Evolutionary conservation across 2,329 filamentous ascomycete genomes (phyloP).

Genomic region (Dichotomopilus funicola): DNA sequence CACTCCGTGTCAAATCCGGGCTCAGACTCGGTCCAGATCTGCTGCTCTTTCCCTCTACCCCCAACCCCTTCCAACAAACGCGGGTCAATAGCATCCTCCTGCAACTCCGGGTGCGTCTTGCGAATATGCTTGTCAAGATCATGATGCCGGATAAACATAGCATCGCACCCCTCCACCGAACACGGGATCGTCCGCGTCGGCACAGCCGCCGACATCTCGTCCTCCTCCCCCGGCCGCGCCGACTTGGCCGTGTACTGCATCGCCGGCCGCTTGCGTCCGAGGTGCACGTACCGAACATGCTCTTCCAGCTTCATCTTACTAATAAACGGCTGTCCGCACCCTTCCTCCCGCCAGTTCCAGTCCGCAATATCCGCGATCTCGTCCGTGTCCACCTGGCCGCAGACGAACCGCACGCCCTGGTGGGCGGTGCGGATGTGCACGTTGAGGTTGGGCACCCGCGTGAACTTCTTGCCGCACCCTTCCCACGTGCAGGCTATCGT

Average conservation of each 20-base stretch:
- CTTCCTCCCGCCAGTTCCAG: slow-evolving; percentile 57
- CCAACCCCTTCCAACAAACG: slow-evolving; percentile 2
- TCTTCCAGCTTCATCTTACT: slow-evolving; percentile 76
- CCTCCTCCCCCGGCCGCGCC: slow-evolving; percentile 34
- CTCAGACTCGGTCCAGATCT: slow-evolving; percentile 11
- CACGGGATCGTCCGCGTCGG: slow-evolving; percentile 40
- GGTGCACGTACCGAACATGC: slow-evolving; percentile 75
- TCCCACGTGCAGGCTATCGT: slow-evolving; percentile 59
- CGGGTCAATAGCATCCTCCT: slow-evolving; percentile 10
- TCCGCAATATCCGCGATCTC: slow-evolving; percentile 47
- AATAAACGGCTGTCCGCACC: slow-evolving; percentile 69
- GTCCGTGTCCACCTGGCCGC: slow-evolving; percentile 60
- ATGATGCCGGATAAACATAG: slow-evolving; percentile 43
- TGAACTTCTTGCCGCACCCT: slow-evolving; percentile 71
- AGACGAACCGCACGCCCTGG: slow-evolving; percentile 70
- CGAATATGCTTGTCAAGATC: slow-evolving; percentile 44
- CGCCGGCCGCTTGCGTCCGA: slow-evolving; percentile 49
- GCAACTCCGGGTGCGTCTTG: slow-evolving; percentile 22
- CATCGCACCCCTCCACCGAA: slow-evolving; percentile 34
- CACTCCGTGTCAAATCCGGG: slow-evolving; percentile 19
- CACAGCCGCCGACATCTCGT: slow-evolving; percentile 31
- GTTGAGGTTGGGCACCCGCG: slow-evolving; percentile 74
- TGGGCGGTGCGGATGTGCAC: slow-evolving; percentile 74
- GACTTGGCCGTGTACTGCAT: slow-evolving; percentile 25
- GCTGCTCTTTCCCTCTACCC: neutral